Evolutionary conservation across 805 yeast genomes (phyloP), one percentile per base, ranked within the genome.

Genomic region (Starmerella lactis-condensi): DNA sequence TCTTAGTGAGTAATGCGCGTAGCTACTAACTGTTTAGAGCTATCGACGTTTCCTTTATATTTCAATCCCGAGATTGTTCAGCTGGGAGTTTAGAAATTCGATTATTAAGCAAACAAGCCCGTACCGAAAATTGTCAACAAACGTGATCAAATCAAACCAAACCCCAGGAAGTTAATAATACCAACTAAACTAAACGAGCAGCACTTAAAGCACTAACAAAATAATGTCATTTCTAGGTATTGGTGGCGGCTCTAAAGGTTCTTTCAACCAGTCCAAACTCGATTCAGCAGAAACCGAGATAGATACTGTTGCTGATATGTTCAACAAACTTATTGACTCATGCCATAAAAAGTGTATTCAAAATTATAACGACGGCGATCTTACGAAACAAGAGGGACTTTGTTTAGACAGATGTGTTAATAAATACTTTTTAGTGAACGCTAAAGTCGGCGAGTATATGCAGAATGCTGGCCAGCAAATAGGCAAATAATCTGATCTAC

Each of bases 281-380:
- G 55, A 55, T 29, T 93, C 93, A 43, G 98, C 98, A 31, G 96
- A 85, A 60, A 78, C 93, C 35, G 98, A 85, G 58, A 67, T 85
- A 44, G 98, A 85, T 56, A 75, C 89, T 72, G 93, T 85, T 46
- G 83, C 95, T 24, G 93, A 89, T 46, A 82, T 85, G 95, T 85
- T 85, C 70, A 85, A 85, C 69, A 47, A 73, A 48, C 63, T 83
- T 48, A 91, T 82, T 16, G 83, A 75, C 48, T 75, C 79, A 45
- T 83, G 96, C 54, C 89, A 83, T 57, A 56, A 60, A 44, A 83
- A 83, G 60, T 83, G 96, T 61, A 75, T 82, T 52, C 37, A 35
- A 31, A 46, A 60, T 31, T 83, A 82, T 60, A 46, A 56, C 31
- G 83, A 78, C 32, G 75, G 81, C 34, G 82, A 72, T 16, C 62